Evolutionary conservation across 192 early-diverging fungal genomes (phyloP).

Genomic region (Gamsiella multidivaricata): DNA sequence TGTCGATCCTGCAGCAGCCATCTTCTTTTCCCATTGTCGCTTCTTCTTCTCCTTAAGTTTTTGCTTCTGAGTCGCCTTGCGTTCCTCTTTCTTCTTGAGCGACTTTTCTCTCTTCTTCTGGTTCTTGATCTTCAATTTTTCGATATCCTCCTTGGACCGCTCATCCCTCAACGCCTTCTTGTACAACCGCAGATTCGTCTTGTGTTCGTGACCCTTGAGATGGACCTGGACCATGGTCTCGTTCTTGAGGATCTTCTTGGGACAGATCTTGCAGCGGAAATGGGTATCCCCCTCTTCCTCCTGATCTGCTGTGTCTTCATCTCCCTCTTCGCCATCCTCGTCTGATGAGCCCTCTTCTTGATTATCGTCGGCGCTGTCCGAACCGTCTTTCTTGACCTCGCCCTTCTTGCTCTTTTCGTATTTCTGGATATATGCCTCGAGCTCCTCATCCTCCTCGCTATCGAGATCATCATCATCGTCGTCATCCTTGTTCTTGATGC

Average conservation of each 20-base stretch:
- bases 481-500: conserved; percentile 10
- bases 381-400: conserved; percentile 12
- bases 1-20: conserved; percentile 17
- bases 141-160: conserved; percentile 37
- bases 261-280: conserved; percentile 54
- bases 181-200: conserved; percentile 34
- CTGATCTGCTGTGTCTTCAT: conserved; percentile 2
- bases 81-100: conserved; percentile 38
- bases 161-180: conserved; percentile 46
- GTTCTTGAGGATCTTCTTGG: conserved; percentile 49
- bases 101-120: conserved; percentile 47
- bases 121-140: conserved; percentile 36
- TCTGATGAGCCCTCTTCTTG: conserved; percentile 14
- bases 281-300: conserved; percentile 42
- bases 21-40: conserved; percentile 48
- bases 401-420: conserved; percentile 40
- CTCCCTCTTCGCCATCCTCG: conserved; percentile 12
- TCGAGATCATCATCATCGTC: conserved; percentile 28
- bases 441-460: conserved; percentile 48
- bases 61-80: conserved; percentile 26
- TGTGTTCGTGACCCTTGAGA: conserved; percentile 42
- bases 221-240: conserved; percentile 46
- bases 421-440: conserved; percentile 48
- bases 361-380: conserved; percentile 3
- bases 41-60: conserved; percentile 56